Evolutionary conservation across 1,284 basidiomycete species (phyloP).

Genomic region (Marasmius tenuissimus): DNA sequence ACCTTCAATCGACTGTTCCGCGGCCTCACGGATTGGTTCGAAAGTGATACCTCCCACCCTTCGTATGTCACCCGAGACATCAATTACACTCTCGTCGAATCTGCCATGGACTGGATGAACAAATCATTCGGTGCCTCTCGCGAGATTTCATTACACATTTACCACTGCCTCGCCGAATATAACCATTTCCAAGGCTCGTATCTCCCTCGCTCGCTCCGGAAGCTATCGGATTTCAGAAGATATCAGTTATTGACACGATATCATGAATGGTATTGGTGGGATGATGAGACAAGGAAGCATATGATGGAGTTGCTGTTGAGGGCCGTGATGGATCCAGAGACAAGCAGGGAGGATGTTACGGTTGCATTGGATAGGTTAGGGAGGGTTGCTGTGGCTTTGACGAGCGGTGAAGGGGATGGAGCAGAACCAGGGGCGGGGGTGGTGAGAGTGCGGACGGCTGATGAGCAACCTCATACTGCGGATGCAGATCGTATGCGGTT

Average conservation of each 20-base stretch:
- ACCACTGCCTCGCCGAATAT: neutral
- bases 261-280: slow-evolving; percentile 3
- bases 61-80: neutral
- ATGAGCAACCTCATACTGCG: neutral
- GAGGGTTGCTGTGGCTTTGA: neutral
- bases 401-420: neutral
- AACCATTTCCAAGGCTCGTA: neutral
- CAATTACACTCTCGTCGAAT: neutral
- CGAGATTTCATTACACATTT: neutral
- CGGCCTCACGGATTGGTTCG: neutral
- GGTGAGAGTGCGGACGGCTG: neutral
- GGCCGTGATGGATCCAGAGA: neutral
- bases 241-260: neutral
- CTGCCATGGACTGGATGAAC: slow-evolving; percentile 1
- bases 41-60: neutral
- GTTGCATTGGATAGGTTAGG: neutral
- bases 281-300: neutral
- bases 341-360: neutral
- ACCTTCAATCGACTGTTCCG: neutral
- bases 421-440: neutral
- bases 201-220: neutral
- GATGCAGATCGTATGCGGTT: neutral
- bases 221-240: neutral
- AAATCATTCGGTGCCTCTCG: neutral
- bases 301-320: neutral